Percentiles rank a stretch among this genome's conserved stretches.
Evolutionary conservation across 495 filamentous ascomycete species (phyloP).

Genomic region (Penicillium malachiteum): DNA sequence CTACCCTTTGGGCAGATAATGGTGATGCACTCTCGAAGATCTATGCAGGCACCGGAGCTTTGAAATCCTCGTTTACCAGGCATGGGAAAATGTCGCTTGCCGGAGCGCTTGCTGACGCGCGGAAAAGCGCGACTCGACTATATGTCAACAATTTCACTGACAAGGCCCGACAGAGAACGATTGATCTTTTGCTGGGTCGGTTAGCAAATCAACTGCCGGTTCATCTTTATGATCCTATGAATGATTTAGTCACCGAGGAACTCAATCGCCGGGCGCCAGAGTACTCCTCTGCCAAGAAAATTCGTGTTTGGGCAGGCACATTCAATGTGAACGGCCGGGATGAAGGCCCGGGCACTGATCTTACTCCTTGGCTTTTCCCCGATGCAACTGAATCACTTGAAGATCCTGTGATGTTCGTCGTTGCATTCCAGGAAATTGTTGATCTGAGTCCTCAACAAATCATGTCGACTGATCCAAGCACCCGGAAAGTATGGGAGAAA

Average conservation of each 20-base stretch:
- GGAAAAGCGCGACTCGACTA: constrained; percentile 88
- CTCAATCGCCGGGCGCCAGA: constrained; percentile 58
- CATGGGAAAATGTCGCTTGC: constrained; percentile 94
- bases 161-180: constrained; percentile 88
- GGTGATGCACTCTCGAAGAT: constrained; percentile 93
- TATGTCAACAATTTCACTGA: constrained; percentile 98
- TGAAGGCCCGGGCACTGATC: constrained; percentile 71
- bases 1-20: constrained; percentile 96
- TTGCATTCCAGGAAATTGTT: constrained; percentile 98
- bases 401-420: constrained; percentile 62
- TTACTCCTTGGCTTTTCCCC: constrained; percentile 81
- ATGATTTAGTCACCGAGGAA: constrained; percentile 80
- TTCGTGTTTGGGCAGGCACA: constrained; percentile 77
- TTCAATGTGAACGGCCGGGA: constrained; percentile 93
- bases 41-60: constrained; percentile 92
- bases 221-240: constrained; percentile 87
- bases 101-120: constrained; percentile 88
- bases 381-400: constrained; percentile 39
- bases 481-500: constrained; percentile 81
- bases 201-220: constrained; percentile 81
- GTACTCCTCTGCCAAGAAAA: constrained; percentile 51
- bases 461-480: constrained; percentile 92
- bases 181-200: constrained; percentile 85
- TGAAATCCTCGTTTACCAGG: constrained; percentile 95
- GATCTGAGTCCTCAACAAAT: constrained; percentile 96